Percentiles rank a stretch among this genome's conserved stretches.
Evolutionary conservation across 2,329 filamentous ascomycete species (phyloP).

Genomic region (Paraphoma sp.): DNA sequence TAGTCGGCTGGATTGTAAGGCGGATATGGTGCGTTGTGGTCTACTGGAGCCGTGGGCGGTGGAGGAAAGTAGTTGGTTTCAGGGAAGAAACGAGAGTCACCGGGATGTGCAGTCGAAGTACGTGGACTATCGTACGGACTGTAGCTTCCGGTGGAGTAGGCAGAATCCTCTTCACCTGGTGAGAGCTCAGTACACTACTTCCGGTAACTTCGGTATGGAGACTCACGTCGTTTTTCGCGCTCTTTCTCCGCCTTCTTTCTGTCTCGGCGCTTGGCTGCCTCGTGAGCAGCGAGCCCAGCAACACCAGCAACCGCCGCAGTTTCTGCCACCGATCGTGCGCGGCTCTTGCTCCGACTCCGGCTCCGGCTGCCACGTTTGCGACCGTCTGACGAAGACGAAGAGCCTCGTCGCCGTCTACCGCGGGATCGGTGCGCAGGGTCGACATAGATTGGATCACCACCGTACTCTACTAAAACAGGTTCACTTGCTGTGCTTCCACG

Average conservation of each 20-base stretch:
- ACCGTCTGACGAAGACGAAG: slow-evolving; percentile 51
- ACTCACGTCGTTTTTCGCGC: slow-evolving; percentile 59
- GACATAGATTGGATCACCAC: slow-evolving; percentile 66
- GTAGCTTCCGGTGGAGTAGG: slow-evolving; percentile 43
- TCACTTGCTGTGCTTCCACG: slow-evolving; percentile 54
- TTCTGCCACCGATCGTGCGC: slow-evolving; percentile 59
- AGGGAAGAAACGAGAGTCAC: slow-evolving; percentile 52
- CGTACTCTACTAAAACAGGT: slow-evolving; percentile 68
- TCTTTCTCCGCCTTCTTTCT: slow-evolving; percentile 62
- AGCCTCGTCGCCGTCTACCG: slow-evolving; percentile 51
- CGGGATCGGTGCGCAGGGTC: slow-evolving; percentile 51
- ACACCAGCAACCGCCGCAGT: slow-evolving; percentile 65
- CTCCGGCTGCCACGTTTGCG: slow-evolving; percentile 45
- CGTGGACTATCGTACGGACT: slow-evolving; percentile 31
- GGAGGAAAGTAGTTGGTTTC: slow-evolving; percentile 57
- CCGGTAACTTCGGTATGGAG: slow-evolving; percentile 11
- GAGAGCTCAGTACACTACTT: slow-evolving; percentile 25
- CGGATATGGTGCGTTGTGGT: slow-evolving; percentile 34
- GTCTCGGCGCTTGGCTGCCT: slow-evolving; percentile 63
- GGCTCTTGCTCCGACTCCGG: slow-evolving; percentile 55
- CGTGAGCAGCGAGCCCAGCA: slow-evolving; percentile 63
- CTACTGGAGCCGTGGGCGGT: slow-evolving; percentile 47
- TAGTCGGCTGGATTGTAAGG: slow-evolving; percentile 55
- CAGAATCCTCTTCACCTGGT: slow-evolving; percentile 44
- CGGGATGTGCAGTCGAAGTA: slow-evolving; percentile 41